phyloP scores from a whole-genome alignment of 1,139 yeast species.

The Kurtzmaniella quercitrusa region DNA sequence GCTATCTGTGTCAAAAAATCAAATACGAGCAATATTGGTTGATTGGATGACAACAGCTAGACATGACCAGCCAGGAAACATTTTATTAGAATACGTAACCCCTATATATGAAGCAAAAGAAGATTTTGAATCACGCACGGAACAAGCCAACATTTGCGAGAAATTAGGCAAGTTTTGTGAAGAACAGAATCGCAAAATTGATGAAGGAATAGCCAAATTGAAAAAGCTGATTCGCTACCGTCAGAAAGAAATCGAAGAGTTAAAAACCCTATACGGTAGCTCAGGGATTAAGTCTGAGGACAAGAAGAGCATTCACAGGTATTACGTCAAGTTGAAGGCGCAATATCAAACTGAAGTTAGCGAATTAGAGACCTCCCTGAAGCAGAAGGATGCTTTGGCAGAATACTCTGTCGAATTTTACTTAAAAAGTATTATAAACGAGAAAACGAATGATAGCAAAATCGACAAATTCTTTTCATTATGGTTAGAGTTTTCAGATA shows the following conservation, averaged over 20 bases:
- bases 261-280: constrained; percentile 41
- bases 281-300: constrained; percentile 37
- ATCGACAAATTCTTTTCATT: constrained; percentile 76
- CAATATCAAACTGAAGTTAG: constrained; percentile 48
- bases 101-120: constrained; percentile 29
- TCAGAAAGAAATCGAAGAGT: constrained; percentile 42
- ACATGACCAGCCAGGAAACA: constrained; percentile 57
- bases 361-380: constrained; percentile 36
- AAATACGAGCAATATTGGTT: constrained; percentile 51
- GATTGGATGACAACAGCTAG: constrained; percentile 71
- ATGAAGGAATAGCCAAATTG: constrained; percentile 40
- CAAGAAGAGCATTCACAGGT: constrained; percentile 47
- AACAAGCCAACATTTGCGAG: constrained; percentile 46
- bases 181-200: constrained; percentile 33
- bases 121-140: constrained; percentile 14
- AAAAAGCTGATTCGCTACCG: constrained; percentile 26
- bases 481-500: constrained; percentile 68
- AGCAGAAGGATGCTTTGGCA: constrained; percentile 42
- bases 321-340: constrained; percentile 41
- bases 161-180: constrained; percentile 76
- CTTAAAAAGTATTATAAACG: constrained; percentile 39
- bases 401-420: constrained; percentile 58
- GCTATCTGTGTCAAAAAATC: constrained; percentile 19
- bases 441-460: constrained; percentile 44
- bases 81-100: constrained; percentile 54